Percentiles rank a stretch among this genome's conserved stretches.
phyloP scores from a whole-genome alignment of 306 rosid species.

The Abrus precatorius region DNA sequence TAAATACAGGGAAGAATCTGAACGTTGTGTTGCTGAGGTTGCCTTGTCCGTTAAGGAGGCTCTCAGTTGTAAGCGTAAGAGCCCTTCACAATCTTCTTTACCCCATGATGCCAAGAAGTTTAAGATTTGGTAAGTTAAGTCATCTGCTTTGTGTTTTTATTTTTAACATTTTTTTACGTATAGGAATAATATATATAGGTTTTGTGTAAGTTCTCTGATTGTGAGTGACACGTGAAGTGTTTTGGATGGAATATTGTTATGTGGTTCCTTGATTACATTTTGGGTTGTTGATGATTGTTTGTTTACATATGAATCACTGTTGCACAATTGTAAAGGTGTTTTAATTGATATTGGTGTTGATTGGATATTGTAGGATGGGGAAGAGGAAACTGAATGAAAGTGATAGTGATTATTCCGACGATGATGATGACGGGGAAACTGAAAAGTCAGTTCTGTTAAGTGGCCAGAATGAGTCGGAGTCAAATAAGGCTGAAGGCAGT shows the following conservation, averaged over 20 bases:
- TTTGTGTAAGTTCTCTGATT: not conserved
- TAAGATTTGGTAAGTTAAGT: constrained; percentile 72
- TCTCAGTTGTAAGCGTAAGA: constrained; percentile 68
- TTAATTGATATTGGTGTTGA: constrained; percentile 34
- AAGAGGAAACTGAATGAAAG: constrained; percentile 73
- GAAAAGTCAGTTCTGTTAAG: constrained; percentile 68
- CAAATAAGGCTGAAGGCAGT: constrained; percentile 72
- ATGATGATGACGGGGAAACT: constrained; percentile 58
- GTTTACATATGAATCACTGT: too few species aligned
- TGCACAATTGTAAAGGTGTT: not conserved
- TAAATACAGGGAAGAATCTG: constrained; percentile 79
- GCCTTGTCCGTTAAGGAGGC: constrained; percentile 79
- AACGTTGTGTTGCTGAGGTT: constrained; percentile 79
- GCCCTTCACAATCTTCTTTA: not conserved
- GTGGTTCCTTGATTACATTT: not conserved
- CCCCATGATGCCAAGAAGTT: constrained; percentile 61
- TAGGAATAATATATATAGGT: too few species aligned
- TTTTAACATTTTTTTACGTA: too few species aligned
- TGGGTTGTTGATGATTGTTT: not conserved
- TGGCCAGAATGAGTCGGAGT: constrained; percentile 61
- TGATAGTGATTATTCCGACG: constrained; percentile 77
- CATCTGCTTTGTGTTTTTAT: not conserved
- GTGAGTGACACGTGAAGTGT: not conserved
- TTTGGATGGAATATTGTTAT: not conserved
- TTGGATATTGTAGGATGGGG: constrained; percentile 78